Percentiles rank a stretch among this genome's conserved stretches.
Evolutionary conservation across 2,329 filamentous ascomycete species (phyloP).

Genomic region (Fusarium camptoceras): DNA sequence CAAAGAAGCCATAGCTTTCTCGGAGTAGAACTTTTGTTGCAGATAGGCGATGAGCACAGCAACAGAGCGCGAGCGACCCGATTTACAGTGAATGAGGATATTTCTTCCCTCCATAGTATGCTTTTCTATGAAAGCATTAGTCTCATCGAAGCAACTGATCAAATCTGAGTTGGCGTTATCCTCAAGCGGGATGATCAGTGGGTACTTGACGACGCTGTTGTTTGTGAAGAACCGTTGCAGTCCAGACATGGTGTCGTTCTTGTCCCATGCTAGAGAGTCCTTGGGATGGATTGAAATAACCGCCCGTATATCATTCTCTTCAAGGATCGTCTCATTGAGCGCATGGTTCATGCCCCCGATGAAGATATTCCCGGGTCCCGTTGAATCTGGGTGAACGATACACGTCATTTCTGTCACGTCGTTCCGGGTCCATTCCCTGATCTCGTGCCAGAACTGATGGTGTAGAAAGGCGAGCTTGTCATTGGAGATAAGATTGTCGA

Average conservation of each 20-base stretch:
- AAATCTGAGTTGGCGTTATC: not conserved
- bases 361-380: not conserved
- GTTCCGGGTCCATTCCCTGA: not conserved
- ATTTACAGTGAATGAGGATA: not conserved
- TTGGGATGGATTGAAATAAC: not conserved
- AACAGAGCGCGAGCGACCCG: not conserved
- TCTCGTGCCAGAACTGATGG: not conserved
- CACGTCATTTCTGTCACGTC: fast-evolving
- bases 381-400: not conserved
- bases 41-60: not conserved
- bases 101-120: not conserved
- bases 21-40: not conserved
- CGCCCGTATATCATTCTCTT: not conserved
- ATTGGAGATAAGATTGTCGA: fast-evolving
- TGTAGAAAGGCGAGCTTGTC: not conserved
- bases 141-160: not conserved
- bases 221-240: not conserved
- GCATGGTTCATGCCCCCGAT: not conserved
- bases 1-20: not conserved
- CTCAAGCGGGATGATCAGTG: not conserved
- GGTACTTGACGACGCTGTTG: not conserved
- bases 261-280: not conserved
- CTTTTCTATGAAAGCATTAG: not conserved
- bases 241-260: fast-evolving
- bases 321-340: not conserved